These are phyloP conservation scores for Drosera capensis DNA, from an alignment of 148 eudicot species.

Conservation along the genomic window DNA sequence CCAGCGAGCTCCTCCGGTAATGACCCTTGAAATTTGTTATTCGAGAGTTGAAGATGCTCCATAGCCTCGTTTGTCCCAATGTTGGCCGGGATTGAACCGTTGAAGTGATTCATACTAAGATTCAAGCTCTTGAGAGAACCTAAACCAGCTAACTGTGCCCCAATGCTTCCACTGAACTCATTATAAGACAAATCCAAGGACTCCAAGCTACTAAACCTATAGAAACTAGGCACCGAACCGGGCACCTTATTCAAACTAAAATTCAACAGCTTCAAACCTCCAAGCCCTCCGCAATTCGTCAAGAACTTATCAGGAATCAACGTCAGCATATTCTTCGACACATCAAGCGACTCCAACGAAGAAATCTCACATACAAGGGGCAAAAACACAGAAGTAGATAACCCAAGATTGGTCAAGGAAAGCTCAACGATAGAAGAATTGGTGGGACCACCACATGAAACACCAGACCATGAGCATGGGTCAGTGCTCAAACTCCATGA, in stretches of 20 bases:
- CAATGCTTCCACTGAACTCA: constrained; percentile 17
- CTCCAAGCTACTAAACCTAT: constrained; percentile 34
- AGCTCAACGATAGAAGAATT: constrained; percentile 20
- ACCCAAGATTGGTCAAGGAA: constrained; percentile 21
- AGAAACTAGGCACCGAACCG: constrained; percentile 34
- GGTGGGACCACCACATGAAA: constrained; percentile 21
- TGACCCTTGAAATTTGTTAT: constrained; percentile 21
- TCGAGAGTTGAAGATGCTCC: constrained; percentile 39
- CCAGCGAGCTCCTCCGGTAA: constrained; percentile 32
- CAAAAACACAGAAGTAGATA: constrained; percentile 22
- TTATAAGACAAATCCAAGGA: constrained; percentile 45
- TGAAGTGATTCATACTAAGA: constrained; percentile 34
- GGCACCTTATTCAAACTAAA: constrained; percentile 34
- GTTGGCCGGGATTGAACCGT: constrained; percentile 36
- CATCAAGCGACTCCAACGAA: constrained; percentile 40
- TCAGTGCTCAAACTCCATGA: constrained; percentile 22
- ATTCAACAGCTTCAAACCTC: constrained; percentile 37
- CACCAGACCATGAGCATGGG: constrained; percentile 81
- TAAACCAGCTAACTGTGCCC: constrained; percentile 28
- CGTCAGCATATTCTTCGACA: constrained; percentile 36
- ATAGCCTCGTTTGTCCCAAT: constrained; percentile 27
- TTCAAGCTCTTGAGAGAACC: constrained; percentile 30
- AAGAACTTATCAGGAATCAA: constrained; percentile 37
- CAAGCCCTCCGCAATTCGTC: constrained; percentile 26
- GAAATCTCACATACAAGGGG: constrained; percentile 30